A percentile compares a stretch with the other conserved stretches of the same genome.
These are phyloP conservation scores for Barbarea vulgaris DNA, from an alignment of 345 rosid species.

Conservation along the genomic window DNA sequence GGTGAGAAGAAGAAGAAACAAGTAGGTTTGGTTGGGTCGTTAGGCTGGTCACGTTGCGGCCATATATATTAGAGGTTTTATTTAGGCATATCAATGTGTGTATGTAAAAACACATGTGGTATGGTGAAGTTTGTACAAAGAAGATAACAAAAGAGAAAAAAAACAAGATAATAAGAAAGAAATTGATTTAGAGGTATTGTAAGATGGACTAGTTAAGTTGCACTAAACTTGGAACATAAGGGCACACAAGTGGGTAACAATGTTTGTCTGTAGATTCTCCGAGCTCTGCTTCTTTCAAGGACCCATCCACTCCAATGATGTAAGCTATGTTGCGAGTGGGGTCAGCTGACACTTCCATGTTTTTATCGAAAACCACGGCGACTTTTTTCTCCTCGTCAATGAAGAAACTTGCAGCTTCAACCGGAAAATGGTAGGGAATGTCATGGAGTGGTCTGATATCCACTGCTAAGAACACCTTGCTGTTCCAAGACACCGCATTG, in stretches of 20 bases:
- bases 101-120: too few relatives aligned
- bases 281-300: neutral
- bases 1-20: slow-evolving; percentile 8
- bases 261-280: neutral
- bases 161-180: too few relatives aligned
- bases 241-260: neutral
- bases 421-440: too few relatives aligned
- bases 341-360: neutral
- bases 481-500: neutral
- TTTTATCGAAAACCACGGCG: neutral
- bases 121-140: too few relatives aligned
- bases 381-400: neutral
- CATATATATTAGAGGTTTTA: too few relatives aligned
- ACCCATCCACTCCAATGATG: neutral
- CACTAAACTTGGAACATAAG: neutral
- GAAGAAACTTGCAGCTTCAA: too few relatives aligned
- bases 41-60: slow-evolving; percentile 47
- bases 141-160: too few relatives aligned
- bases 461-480: neutral
- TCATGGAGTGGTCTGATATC: neutral
- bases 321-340: neutral
- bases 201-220: neutral
- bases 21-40: slow-evolving; percentile 35
- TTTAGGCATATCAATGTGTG: too few relatives aligned
- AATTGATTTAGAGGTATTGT: neutral